Conservation (phyloP, 306 rosid genomes). For the Hippophae rhamnoides region DNA sequence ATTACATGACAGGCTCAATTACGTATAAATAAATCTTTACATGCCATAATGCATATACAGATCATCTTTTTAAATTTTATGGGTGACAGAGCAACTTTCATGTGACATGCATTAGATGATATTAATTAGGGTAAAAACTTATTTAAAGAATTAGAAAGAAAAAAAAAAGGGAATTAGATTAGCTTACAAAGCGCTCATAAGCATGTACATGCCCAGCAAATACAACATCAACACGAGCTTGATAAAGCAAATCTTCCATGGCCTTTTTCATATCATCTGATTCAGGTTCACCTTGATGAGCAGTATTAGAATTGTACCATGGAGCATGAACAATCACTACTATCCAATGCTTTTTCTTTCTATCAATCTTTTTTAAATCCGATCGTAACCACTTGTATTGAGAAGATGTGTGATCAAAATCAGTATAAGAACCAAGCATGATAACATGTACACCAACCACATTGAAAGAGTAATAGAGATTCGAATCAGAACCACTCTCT, state of each 20-base stretch:
- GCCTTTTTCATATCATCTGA: constrained; percentile 47
- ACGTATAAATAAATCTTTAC: too few relatives aligned
- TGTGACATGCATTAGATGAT: too few relatives aligned
- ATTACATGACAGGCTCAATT: too few relatives aligned
- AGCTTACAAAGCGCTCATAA: constrained; percentile 80
- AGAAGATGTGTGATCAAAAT: constrained; percentile 33
- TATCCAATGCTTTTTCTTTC: constrained; percentile 57
- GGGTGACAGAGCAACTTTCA: too few relatives aligned
- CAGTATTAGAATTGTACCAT: constrained; percentile 70
- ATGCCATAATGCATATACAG: too few relatives aligned
- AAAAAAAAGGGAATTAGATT: background rate
- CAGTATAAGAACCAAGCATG: constrained; percentile 81
- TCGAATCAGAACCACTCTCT: constrained; percentile 61
- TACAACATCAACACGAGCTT: constrained; percentile 63
- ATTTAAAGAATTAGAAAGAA: background rate
- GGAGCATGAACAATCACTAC: constrained; percentile 72
- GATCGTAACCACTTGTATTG: constrained; percentile 61
- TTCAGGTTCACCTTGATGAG: constrained; percentile 60
- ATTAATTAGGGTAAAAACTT: too few relatives aligned
- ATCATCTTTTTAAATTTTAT: too few relatives aligned
- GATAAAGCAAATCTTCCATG: constrained; percentile 62
- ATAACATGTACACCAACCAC: constrained; percentile 64
- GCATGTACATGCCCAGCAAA: constrained; percentile 84
- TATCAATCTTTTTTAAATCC: constrained; percentile 43
- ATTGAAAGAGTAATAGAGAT: constrained; percentile 74